These are phyloP conservation scores for Tolypocladium tundrense DNA, from an alignment of 2,329 filamentous ascomycete genomes.

Conservation along the genomic window DNA sequence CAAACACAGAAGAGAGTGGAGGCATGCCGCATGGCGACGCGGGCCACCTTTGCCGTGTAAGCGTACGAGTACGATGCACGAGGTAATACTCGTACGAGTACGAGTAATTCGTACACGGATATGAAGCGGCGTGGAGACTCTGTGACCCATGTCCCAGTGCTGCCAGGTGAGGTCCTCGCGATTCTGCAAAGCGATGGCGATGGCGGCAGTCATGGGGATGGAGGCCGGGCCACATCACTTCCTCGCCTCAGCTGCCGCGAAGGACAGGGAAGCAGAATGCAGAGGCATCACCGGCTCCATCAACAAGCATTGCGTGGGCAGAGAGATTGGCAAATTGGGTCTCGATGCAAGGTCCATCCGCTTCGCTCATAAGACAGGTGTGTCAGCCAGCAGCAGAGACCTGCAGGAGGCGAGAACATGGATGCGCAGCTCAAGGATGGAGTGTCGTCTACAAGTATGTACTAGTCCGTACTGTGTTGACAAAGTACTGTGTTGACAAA, in stretches of 20 bases:
- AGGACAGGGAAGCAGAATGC: not conserved
- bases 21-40: not conserved
- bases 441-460: not conserved
- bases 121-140: not conserved
- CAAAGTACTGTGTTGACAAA: not conserved
- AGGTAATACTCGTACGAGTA: too few species aligned
- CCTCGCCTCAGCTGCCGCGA: not conserved
- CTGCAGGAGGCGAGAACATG: not conserved
- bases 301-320: not conserved
- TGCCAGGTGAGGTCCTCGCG: not conserved
- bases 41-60: not conserved
- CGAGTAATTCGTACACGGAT: too few species aligned
- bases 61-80: not conserved
- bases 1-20: not conserved
- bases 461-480: not conserved
- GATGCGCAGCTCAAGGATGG: not conserved
- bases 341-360: not conserved
- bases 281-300: not conserved
- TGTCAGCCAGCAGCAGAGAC: not conserved
- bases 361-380: not conserved
- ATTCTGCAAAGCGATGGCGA: not conserved
- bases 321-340: not conserved
- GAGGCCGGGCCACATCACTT: not conserved
- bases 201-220: not conserved
- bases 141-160: not conserved